Evolutionary conservation across 805 yeast species (phyloP).

Genomic region (Alloascoidea hylecoeti): DNA sequence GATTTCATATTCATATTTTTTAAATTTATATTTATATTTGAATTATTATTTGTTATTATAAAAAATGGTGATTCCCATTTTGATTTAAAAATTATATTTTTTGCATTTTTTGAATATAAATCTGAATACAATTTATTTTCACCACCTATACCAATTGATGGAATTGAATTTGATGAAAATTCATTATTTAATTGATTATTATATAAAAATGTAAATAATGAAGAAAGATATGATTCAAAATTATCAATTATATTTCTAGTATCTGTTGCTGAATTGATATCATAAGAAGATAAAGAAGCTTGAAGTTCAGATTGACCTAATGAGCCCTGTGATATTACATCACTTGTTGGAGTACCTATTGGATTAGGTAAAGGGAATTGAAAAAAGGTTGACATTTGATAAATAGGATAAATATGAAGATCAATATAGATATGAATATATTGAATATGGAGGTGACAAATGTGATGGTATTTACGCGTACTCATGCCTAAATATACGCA

Average conservation of each 20-base stretch:
- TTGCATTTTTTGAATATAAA: background rate
- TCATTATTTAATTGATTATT: background rate
- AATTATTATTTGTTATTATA: background rate
- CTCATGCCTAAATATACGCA: too few species aligned
- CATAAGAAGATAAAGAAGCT: background rate
- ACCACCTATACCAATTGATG: background rate
- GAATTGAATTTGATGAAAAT: background rate
- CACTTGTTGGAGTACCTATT: background rate
- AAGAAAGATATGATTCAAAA: background rate
- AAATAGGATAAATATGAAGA: too few species aligned
- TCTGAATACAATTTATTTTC: background rate
- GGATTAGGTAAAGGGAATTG: background rate
- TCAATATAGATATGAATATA: too few species aligned
- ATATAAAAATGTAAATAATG: background rate
- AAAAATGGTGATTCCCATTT: background rate
- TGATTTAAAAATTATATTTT: background rate
- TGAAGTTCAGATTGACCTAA: background rate
- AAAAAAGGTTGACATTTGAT: background rate
- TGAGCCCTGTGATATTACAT: background rate
- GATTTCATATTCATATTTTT: background rate
- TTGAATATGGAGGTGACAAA: too few species aligned
- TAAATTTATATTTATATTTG: background rate
- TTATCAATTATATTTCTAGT: background rate
- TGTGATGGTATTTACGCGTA: too few species aligned
- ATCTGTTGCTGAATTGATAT: too few species aligned